Base-by-base conservation (phyloP, 2,329 filamentous ascomycete species). In the Trichoderma aggressivum region DNA sequence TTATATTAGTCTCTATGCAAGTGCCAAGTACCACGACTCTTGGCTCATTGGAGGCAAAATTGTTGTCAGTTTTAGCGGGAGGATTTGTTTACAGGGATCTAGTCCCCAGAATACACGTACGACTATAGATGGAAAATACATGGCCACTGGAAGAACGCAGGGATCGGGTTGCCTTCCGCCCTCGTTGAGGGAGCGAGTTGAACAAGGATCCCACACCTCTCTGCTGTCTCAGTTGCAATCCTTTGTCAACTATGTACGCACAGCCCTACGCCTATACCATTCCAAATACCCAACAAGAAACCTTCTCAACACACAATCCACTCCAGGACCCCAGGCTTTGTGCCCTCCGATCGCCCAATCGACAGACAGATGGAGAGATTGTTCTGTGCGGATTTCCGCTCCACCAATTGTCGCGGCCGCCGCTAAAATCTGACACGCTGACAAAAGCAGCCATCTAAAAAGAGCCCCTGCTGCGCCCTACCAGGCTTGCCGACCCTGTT, bases 351-450 rank as follows among this genome's bases (percentile, higher is more conserved):
- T 61, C 59, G 32, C 12, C 34, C 56, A 53, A 60, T 60, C 56
- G 30, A 34, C 39, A 18, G 30, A 34, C 39, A 18, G 5, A 53
- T 56, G 32, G 47, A 39, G 26, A 56, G 26, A 34, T 26, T 10
- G 21, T 21, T 50, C 21, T 50, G 12, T 43, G 18, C 28, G 61
- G 28, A 18, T 18, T 26, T 47, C 16, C 43, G 62, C 11, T 64
- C 39, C 26, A 2, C 43, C 43, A 64, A 47, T 21, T 6, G 36
- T 43, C 16, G 43, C 18, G 16, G 2, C 50, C 50, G 63, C 32
- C 53, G 21, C 63, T 66, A 66, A 66, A 43, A 66, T 66, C 63
- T 66, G 21, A 66, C 63, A 66, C 63, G 63, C 24, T 28, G 21
- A 24, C 11, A n/a, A 39, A 56, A 28, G 11, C 62, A 18, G 24